These are phyloP conservation scores for Microdochium paspali DNA, from an alignment of 2,329 filamentous ascomycete genomes.

Conservation along the genomic window DNA sequence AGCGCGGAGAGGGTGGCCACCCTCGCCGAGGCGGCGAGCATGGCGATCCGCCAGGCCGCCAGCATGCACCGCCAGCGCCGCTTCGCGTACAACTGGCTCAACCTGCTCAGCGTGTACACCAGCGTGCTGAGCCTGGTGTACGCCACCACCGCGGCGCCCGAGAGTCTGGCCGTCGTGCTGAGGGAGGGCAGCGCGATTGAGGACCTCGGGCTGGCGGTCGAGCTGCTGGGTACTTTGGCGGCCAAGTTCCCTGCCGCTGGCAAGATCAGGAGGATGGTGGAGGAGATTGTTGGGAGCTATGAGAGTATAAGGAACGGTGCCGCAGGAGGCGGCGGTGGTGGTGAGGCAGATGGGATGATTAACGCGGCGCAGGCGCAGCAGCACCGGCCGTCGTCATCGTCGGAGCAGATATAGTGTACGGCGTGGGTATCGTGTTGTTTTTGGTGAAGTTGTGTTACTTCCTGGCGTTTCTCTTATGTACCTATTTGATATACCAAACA, in stretches of 20 bases:
- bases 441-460: no score
- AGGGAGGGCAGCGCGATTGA: conserved; percentile 17
- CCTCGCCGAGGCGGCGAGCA: conserved; percentile 27
- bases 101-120: conserved; percentile 30
- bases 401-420: no score
- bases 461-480: no score
- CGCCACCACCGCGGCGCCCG: conserved; percentile 27
- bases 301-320: neutral
- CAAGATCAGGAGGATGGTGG: conserved; percentile 16
- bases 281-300: conserved; percentile 14
- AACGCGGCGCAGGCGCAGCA: no score
- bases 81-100: conserved; percentile 31
- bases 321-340: no score
- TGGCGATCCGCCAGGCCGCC: conserved; percentile 30
- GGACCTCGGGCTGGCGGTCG: conserved; percentile 18
- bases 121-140: conserved; percentile 31
- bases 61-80: conserved; percentile 26
- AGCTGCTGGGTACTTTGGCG: conserved; percentile 19
- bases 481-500: no score
- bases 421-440: no score
- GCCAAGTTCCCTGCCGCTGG: conserved; percentile 16
- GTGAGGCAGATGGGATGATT: no score
- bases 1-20: conserved; percentile 23
- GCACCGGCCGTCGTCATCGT: no score
- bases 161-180: conserved; percentile 15